Conservation (phyloP, 306 rosid genomes). For the Spatholobus suberectus region DNA sequence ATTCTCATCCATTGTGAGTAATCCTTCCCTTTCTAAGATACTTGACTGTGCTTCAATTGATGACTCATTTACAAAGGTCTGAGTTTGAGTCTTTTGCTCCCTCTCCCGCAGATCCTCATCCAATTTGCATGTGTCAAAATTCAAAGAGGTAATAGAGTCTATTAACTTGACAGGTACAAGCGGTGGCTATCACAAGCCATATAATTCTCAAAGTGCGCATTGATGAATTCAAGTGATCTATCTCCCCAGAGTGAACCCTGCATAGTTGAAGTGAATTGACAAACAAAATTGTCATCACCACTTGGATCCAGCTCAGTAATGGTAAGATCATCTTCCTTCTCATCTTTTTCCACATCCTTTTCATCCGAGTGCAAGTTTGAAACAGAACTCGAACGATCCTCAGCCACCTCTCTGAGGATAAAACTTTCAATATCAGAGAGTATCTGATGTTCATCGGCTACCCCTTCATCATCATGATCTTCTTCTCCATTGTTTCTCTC, state of each 20-base stretch:
- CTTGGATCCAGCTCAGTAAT: slow-evolving; percentile 40
- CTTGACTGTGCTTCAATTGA: slow-evolving; percentile 29
- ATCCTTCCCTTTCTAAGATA: slow-evolving; percentile 29
- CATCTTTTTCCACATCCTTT: slow-evolving; percentile 58
- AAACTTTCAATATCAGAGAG: slow-evolving; percentile 65
- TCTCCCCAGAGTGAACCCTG: slow-evolving; percentile 50
- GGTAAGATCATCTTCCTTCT: slow-evolving; percentile 43
- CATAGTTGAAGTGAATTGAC: slow-evolving; percentile 29
- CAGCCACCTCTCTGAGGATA: slow-evolving; percentile 59
- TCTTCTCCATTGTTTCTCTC: slow-evolving; percentile 49
- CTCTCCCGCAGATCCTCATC: slow-evolving; percentile 35
- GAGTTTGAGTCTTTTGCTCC: slow-evolving; percentile 37
- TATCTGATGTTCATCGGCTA: slow-evolving; percentile 50
- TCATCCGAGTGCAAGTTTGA: slow-evolving; percentile 58
- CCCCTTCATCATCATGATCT: slow-evolving; percentile 42
- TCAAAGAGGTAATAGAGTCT: slow-evolving; percentile 57
- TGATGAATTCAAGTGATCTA: slow-evolving; percentile 57
- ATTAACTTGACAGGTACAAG: slow-evolving; percentile 62
- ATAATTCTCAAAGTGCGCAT: slow-evolving; percentile 36
- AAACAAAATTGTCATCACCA: slow-evolving; percentile 33
- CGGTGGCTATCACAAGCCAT: slow-evolving; percentile 36
- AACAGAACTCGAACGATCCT: slow-evolving; percentile 59
- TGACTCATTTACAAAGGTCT: slow-evolving; percentile 9
- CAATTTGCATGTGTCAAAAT: slow-evolving; percentile 36
- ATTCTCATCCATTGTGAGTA: slow-evolving; percentile 28